Percentiles rank a stretch among this genome's conserved stretches.
Evolutionary conservation across 371 early-diverging fungal genomes (phyloP).

Genomic region (Syncephalis plumigaleata): DNA sequence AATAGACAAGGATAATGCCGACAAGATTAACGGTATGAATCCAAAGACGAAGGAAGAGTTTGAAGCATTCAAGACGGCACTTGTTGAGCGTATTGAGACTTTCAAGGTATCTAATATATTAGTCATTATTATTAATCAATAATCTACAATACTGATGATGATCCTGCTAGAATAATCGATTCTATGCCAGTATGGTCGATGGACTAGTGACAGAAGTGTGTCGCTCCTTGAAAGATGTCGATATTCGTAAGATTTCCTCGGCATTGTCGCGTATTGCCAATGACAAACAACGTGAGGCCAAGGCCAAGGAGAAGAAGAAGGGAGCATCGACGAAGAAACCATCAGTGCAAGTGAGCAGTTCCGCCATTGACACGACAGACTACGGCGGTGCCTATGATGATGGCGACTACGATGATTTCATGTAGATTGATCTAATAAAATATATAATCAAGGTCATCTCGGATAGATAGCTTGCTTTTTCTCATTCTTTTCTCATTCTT

Average conservation of each 20-base stretch:
- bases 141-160: not conserved
- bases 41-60: constrained; percentile 75
- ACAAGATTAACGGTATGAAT: constrained; percentile 40
- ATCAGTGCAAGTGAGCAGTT: constrained; percentile 4
- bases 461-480: too few species aligned
- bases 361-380: constrained; percentile 4
- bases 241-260: constrained; percentile 59
- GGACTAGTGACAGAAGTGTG: constrained; percentile 58
- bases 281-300: constrained; percentile 72
- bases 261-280: constrained; percentile 66
- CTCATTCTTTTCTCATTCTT: too few species aligned
- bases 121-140: not conserved
- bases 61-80: constrained; percentile 45
- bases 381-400: constrained; percentile 6
- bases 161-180: constrained; percentile 12
- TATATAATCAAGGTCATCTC: too few species aligned
- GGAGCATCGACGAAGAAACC: not conserved
- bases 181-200: constrained; percentile 55
- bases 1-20: constrained; percentile 19
- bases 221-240: constrained; percentile 60
- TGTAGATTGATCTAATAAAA: constrained; percentile 5
- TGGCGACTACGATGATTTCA: constrained; percentile 10
- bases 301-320: constrained; percentile 35
- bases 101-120: constrained; percentile 30
- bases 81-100: constrained; percentile 48